Percentiles rank a stretch among this genome's conserved stretches.
Conservation (phyloP, 2,329 filamentous ascomycete species). For the Rhynchosporium agropyri region DNA sequence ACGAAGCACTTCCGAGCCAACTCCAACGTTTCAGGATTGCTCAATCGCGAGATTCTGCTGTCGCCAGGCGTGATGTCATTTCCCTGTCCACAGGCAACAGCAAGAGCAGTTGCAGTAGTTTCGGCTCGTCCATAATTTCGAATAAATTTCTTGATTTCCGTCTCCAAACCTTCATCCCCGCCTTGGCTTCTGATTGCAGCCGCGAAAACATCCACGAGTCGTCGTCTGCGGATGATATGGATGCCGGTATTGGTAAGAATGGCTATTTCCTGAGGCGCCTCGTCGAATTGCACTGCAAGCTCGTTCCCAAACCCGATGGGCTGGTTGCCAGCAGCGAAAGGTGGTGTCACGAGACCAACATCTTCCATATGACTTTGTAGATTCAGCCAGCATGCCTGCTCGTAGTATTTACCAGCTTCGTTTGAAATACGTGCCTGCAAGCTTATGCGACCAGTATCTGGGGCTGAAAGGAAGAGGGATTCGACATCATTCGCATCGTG, state of each 20-base stretch:
- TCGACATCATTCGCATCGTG: constrained; percentile 63
- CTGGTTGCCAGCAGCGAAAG: constrained; percentile 68
- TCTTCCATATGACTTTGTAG: constrained; percentile 76
- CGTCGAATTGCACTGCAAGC: constrained; percentile 92
- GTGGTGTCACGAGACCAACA: constrained; percentile 73
- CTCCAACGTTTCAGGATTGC: constrained; percentile 84
- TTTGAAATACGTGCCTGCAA: constrained; percentile 48
- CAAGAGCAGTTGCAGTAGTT: constrained; percentile 85
- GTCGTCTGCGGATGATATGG: constrained; percentile 78
- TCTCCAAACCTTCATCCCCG: constrained; percentile 79
- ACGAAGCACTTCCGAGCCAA: constrained; percentile 86
- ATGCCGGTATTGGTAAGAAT: constrained; percentile 90
- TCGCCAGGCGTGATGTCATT: constrained; percentile 73
- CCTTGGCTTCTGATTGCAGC: constrained; percentile 73
- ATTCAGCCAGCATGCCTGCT: constrained; percentile 79
- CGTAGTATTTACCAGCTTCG: constrained; percentile 58
- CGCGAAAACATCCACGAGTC: constrained; percentile 91
- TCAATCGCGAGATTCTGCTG: constrained; percentile 68
- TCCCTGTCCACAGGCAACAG: constrained; percentile 93
- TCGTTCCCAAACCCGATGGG: constrained; percentile 91
- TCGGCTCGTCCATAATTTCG: constrained; percentile 85
- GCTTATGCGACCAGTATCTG: constrained; percentile 85
- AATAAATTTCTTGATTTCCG: constrained; percentile 81
- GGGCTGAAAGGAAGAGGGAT: constrained; percentile 78
- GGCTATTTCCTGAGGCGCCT: constrained; percentile 79